These are phyloP conservation scores for Fusarium sacchari DNA, from an alignment of 2,329 filamentous ascomycete genomes.

Conservation along the genomic window DNA sequence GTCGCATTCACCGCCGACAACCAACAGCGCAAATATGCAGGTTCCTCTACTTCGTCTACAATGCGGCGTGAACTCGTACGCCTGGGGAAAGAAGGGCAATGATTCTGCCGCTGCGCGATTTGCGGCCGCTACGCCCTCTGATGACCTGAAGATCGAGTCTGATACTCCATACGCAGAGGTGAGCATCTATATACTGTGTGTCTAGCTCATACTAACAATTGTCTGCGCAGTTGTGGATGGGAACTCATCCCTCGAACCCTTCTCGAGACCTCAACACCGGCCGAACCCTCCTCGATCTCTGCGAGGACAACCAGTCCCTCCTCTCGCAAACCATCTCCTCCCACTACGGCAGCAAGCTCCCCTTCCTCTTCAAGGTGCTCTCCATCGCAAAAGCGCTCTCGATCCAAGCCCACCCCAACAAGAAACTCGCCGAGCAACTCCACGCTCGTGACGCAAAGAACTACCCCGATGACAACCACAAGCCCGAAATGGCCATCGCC, in stretches of 20 bases:
- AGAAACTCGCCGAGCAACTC: constrained; percentile 86
- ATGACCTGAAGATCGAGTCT: constrained; percentile 79
- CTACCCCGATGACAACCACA: constrained; percentile 99
- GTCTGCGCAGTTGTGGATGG: constrained; percentile 88
- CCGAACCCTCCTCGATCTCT: constrained; percentile 85
- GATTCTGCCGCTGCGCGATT: constrained; percentile 90
- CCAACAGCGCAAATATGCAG: constrained; percentile 61
- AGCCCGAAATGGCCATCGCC: constrained; percentile 99
- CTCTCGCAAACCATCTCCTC: constrained; percentile 78
- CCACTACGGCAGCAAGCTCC: constrained; percentile 83
- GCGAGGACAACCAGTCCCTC: constrained; percentile 86
- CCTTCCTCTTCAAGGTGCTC: constrained; percentile 97
- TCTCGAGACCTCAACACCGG: constrained; percentile 89
- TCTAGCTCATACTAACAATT: neutral
- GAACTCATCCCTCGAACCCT: constrained; percentile 94
- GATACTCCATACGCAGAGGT: constrained; percentile 97
- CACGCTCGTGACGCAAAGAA: constrained; percentile 89
- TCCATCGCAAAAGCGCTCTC: constrained; percentile 96
- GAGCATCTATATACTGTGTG: neutral
- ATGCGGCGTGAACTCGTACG: constrained; percentile 97
- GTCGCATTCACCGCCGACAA: constrained; percentile 9
- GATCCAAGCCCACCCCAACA: constrained; percentile 97
- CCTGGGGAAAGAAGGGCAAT: constrained; percentile 95
- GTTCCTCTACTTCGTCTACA: constrained; percentile 86
- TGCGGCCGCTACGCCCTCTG: constrained; percentile 82